A percentile compares a stretch with the other conserved stretches of the same genome.
These are phyloP conservation scores for Nymphaea thermarum DNA, from an alignment of 164 flowering plant species.

Conservation along the genomic window DNA sequence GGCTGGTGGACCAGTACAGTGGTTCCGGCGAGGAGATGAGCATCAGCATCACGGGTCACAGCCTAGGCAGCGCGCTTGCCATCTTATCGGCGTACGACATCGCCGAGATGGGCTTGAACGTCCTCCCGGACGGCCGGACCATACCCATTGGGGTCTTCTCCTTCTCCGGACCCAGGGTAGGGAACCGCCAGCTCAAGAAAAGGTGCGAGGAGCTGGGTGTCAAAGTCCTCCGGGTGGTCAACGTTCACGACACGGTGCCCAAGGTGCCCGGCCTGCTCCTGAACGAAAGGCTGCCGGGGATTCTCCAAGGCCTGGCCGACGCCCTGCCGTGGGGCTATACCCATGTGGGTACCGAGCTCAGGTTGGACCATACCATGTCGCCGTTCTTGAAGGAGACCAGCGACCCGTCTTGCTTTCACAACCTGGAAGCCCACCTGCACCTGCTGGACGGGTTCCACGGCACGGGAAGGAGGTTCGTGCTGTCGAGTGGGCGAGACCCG, in stretches of 20 bases:
- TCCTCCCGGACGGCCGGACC: background rate
- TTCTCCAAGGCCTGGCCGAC: conserved; percentile 28
- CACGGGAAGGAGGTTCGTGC: conserved; percentile 39
- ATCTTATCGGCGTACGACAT: conserved; percentile 61
- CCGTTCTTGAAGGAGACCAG: conserved; percentile 45
- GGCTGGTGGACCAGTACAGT: conserved; percentile 32
- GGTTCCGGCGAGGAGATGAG: conserved; percentile 33
- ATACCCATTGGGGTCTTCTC: conserved; percentile 55
- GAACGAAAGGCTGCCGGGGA: conserved; percentile 21
- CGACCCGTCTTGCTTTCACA: conserved; percentile 33
- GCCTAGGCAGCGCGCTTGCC: conserved; percentile 57
- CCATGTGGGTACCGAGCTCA: conserved; percentile 68
- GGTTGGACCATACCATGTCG: conserved; percentile 39
- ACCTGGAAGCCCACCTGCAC: conserved; percentile 68
- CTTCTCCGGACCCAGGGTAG: conserved; percentile 72
- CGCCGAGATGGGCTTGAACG: conserved; percentile 45
- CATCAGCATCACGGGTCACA: conserved; percentile 64
- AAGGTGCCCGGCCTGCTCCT: conserved; percentile 62
- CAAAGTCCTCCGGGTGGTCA: conserved; percentile 51
- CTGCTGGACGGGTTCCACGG: conserved; percentile 73
- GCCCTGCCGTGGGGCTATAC: conserved; percentile 54
- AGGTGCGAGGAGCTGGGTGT: conserved; percentile 54
- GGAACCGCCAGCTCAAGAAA: conserved; percentile 58
- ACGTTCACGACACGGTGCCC: conserved; percentile 70
- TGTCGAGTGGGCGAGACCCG: conserved; percentile 42